A percentile compares a stretch with the other conserved stretches of the same genome.
Conservation (phyloP, 2,329 filamentous ascomycete species). For the Alternaria triticimaculans region DNA sequence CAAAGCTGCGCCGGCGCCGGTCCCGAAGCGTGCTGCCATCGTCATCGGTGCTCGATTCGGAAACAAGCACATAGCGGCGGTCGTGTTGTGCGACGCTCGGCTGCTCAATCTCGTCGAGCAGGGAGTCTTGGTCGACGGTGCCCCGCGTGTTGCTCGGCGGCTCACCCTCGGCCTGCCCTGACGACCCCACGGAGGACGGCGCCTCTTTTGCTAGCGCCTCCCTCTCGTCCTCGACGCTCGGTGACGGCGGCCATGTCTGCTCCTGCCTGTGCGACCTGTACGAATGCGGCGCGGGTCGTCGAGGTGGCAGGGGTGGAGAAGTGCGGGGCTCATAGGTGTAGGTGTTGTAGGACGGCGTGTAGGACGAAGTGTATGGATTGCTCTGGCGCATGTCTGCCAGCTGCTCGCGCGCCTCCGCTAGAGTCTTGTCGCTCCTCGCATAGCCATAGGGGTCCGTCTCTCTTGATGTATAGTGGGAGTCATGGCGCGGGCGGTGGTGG, state of each 20-base stretch:
- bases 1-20: conserved; percentile 40
- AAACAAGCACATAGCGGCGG: conserved; percentile 68
- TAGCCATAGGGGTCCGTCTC: conserved; percentile 32
- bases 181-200: conserved; percentile 42
- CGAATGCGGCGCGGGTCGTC: conserved; percentile 22
- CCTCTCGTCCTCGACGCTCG: conserved; percentile 73
- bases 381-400: conserved; percentile 34
- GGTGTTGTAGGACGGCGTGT: conserved; percentile 40
- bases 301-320: conserved; percentile 26
- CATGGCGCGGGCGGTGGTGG: conserved; percentile 31
- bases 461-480: conserved; percentile 35
- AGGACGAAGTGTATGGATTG: conserved; percentile 26
- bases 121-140: conserved; percentile 70
- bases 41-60: conserved; percentile 33
- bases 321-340: conserved; percentile 43
- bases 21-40: conserved; percentile 13
- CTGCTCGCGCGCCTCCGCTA: conserved; percentile 23
- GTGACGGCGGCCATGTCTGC: conserved; percentile 62
- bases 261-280: conserved; percentile 27
- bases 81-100: conserved; percentile 54
- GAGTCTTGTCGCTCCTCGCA: conserved; percentile 22
- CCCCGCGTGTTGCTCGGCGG: conserved; percentile 69
- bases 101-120: conserved; percentile 67
- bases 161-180: conserved; percentile 50
- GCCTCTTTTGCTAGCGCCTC: conserved; percentile 68